phyloP scores from a whole-genome alignment of 176 grass and related monocot genomes.

The Cenchrus americanus region DNA sequence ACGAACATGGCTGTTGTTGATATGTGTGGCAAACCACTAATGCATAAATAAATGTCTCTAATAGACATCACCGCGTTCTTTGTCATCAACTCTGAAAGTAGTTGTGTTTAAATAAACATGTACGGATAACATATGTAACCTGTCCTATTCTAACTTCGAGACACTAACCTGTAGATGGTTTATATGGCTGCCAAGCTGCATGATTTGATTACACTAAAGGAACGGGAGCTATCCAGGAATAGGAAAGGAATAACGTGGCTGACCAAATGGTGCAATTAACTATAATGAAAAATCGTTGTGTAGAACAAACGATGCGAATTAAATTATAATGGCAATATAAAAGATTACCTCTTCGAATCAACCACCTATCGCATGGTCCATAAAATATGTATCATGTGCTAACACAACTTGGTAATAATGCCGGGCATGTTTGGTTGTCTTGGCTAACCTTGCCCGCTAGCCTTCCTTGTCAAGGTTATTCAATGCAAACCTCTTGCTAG shows the following conservation, averaged over 20 bases:
- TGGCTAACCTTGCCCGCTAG: background rate
- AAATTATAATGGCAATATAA: background rate
- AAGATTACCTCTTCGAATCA: background rate
- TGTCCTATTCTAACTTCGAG: background rate
- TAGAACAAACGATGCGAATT: background rate
- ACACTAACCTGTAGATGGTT: background rate
- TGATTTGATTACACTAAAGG: background rate
- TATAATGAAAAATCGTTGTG: background rate
- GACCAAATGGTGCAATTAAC: background rate
- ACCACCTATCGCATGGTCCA: background rate
- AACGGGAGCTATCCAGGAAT: background rate
- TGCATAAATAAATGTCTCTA: background rate
- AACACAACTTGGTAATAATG: background rate
- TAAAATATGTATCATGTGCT: background rate
- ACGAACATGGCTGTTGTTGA: too few relatives aligned
- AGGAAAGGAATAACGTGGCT: background rate
- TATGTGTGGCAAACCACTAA: background rate
- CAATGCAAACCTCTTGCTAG: too few relatives aligned
- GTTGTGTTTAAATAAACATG: background rate
- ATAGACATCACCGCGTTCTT: background rate
- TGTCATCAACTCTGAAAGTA: background rate
- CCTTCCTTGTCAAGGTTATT: background rate
- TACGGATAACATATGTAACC: background rate
- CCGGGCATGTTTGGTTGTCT: background rate
- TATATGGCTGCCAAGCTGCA: background rate